Evolutionary conservation across 805 yeast genomes (phyloP), one percentile per base, ranked within the genome.

Genomic region (Candida taoyuanica): DNA sequence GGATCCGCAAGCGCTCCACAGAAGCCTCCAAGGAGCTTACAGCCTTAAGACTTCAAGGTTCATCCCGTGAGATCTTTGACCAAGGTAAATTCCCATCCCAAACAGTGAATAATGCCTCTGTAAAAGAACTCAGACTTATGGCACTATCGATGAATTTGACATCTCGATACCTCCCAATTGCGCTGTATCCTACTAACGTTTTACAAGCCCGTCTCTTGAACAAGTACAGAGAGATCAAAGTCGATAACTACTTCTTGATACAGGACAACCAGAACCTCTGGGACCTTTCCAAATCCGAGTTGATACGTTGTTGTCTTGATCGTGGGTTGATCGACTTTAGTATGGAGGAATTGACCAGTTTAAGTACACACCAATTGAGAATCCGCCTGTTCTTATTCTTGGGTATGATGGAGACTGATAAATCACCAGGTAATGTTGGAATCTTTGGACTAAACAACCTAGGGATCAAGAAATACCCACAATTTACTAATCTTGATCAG

Each of bases 291-390:
- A 60, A 63, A 20, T 64, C 64, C 42, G 88, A 82, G 53, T 52
- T 81, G 25, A 60, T 77, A 3, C 57, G 65, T 31, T 71, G 76
- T 6, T 72, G 83, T 44, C 47, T 77, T 29, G 78, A 76, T 43
- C 65, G 88, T 40, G 78, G 77, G 19, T 56, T 81, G 31, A 63
- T 77, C 13, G 64, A 67, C 42, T 49, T 66, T 12, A 39, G 46
- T 12, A 51, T 40, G 1, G 66, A 60, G 17, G 62, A 65, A 36
- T 31, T 65, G 17, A 43, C 59, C 43, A 40, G 37, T 29, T 38
- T 68, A 47, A 65, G 63, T 6, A 42, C 59, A 16, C 59, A 63
- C 31, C 59, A 59, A 12, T 45, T 63, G 16, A 63, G 72, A 20
- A 38, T 64, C 27, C 57, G 64, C 30, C 48, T 76, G 17, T 51